phyloP scores from a whole-genome alignment of 768 basidiomycete species.

The Russula lepida region DNA sequence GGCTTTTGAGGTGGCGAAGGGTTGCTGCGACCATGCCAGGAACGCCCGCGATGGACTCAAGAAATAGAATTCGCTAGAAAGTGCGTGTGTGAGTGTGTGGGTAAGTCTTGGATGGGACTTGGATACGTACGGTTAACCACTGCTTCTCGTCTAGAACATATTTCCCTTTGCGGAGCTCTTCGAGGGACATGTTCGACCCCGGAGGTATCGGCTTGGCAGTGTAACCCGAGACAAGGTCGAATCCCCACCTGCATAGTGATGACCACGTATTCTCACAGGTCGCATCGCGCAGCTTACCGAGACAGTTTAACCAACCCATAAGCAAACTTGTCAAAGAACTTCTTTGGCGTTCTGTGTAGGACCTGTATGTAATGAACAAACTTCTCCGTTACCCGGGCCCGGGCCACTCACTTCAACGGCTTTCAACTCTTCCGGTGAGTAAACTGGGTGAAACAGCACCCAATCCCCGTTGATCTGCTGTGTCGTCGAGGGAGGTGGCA shows the following conservation, averaged over 20 bases:
- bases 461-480: slow-evolving; percentile 51
- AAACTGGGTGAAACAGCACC: slow-evolving; percentile 92
- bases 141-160: slow-evolving; percentile 63
- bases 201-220: slow-evolving; percentile 62
- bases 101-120: slow-evolving; percentile 26
- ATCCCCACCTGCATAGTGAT: slow-evolving; percentile 42
- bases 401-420: slow-evolving; percentile 51
- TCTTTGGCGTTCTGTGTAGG: slow-evolving; percentile 55
- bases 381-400: background rate
- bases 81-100: background rate
- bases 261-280: background rate
- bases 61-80: slow-evolving; percentile 48
- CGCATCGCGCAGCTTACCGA: slow-evolving; percentile 29
- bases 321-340: slow-evolving; percentile 67
- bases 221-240: slow-evolving; percentile 83
- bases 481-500: background rate
- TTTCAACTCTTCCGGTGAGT: slow-evolving; percentile 62
- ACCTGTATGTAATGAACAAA: slow-evolving; percentile 38
- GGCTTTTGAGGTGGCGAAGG: slow-evolving; percentile 77
- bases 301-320: slow-evolving; percentile 48
- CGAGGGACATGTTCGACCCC: slow-evolving; percentile 53
- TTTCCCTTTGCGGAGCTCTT: slow-evolving; percentile 66
- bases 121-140: slow-evolving; percentile 59
- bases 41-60: slow-evolving; percentile 90
- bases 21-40: slow-evolving; percentile 94